phyloP scores from a whole-genome alignment of 2,329 filamentous ascomycete genomes.

The Tolypocladium cylindrosporum region DNA sequence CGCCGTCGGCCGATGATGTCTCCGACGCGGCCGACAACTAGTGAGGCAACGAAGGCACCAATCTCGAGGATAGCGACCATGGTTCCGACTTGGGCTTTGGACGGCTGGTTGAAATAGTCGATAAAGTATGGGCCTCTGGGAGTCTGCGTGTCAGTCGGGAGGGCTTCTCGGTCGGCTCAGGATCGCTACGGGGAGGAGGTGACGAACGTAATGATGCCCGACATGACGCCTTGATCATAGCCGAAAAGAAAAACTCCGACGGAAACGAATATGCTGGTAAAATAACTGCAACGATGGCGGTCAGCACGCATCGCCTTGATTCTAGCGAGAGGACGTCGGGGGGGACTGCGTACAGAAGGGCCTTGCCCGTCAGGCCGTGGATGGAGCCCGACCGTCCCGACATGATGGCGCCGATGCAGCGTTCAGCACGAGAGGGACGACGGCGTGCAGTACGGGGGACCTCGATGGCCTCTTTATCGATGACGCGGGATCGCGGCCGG shows the following conservation, averaged over 20 bases:
- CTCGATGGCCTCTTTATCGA: constrained; percentile 69
- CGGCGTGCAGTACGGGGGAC: constrained; percentile 61
- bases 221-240: constrained; percentile 88
- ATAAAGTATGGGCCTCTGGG: constrained; percentile 77
- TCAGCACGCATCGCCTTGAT: constrained; percentile 6
- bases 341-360: constrained; percentile 59
- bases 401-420: constrained; percentile 76
- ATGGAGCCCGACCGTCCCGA: constrained; percentile 65
- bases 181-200: not conserved
- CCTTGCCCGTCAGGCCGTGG: constrained; percentile 90
- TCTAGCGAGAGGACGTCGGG: not conserved
- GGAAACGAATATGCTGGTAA: constrained; percentile 85
- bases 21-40: constrained; percentile 78
- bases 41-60: constrained; percentile 82
- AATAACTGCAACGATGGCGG: constrained; percentile 52
- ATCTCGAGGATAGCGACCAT: constrained; percentile 97
- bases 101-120: constrained; percentile 85
- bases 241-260: constrained; percentile 82
- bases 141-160: constrained; percentile 10
- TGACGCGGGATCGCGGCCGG: constrained; percentile 28
- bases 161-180: not conserved
- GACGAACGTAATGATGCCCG: constrained; percentile 53
- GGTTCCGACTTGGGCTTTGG: constrained; percentile 78
- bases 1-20: constrained; percentile 82
- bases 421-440: constrained; percentile 56